A percentile compares a stretch with the other conserved stretches of the same genome.
These are phyloP conservation scores for Pestalotiopsis sp. DNA, from an alignment of 2,329 filamentous ascomycete species.

Conservation along the genomic window DNA sequence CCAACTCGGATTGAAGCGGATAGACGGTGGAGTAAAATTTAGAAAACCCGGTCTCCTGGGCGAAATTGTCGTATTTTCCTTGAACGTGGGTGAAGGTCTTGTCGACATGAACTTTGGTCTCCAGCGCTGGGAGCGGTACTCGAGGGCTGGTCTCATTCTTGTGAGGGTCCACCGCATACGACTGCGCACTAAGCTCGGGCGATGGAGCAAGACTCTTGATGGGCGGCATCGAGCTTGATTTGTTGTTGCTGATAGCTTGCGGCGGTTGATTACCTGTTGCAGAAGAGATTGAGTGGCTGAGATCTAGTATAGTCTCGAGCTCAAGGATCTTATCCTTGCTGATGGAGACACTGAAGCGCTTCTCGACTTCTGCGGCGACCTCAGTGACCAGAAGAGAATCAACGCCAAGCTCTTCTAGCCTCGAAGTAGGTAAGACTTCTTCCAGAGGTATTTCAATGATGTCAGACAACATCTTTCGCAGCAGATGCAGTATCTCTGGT, in stretches of 20 bases:
- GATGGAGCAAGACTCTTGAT: background rate
- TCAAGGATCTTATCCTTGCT: conserved; percentile 4
- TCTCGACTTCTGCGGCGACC: conserved; percentile 31
- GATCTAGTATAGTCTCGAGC: background rate
- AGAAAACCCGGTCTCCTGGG: background rate
- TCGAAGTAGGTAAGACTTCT: conserved; percentile 22
- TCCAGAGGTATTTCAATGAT: conserved; percentile 22
- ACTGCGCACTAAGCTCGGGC: background rate
- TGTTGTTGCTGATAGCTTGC: background rate
- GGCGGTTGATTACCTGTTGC: background rate
- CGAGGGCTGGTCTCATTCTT: background rate
- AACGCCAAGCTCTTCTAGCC: conserved; percentile 36
- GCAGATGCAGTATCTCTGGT: background rate
- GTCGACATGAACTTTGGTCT: background rate
- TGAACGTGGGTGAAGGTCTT: background rate
- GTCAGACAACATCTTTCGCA: conserved; percentile 18
- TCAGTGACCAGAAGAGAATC: conserved; percentile 40
- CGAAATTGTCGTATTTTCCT: background rate
- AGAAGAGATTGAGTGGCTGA: background rate
- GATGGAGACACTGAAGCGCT: conserved; percentile 17
- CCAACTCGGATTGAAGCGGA: conserved; percentile 29
- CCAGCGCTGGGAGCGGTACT: background rate
- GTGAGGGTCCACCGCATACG: background rate
- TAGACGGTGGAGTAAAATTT: conserved; percentile 25
- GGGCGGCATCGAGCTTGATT: background rate